A percentile compares a stretch with the other conserved stretches of the same genome.
These are phyloP conservation scores for Trichoderma koningiopsis DNA, from an alignment of 2,329 filamentous ascomycete genomes.

Conservation along the genomic window DNA sequence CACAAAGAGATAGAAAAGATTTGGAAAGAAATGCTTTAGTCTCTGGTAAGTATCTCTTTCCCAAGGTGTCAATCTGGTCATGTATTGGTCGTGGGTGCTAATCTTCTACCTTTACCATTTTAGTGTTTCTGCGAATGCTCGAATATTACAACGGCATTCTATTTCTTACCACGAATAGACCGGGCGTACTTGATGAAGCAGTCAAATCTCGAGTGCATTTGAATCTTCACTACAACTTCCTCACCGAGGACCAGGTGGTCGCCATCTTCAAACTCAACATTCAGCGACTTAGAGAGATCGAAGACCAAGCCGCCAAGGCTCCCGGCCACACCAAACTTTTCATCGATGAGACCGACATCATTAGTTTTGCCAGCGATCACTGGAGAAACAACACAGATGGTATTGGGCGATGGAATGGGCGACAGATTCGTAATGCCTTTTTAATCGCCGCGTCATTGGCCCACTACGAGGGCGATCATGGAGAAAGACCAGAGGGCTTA, in stretches of 20 bases:
- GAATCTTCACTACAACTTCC: not conserved
- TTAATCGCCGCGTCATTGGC: conserved; percentile 22
- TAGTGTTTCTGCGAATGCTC: conserved; percentile 32
- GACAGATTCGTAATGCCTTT: conserved; percentile 30
- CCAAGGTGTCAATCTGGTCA: too few relatives aligned
- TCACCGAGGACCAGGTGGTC: not conserved
- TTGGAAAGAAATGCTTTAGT: conserved; percentile 39
- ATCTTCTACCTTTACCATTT: too few relatives aligned
- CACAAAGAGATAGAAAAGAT: conserved; percentile 30
- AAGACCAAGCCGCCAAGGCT: conserved; percentile 22
- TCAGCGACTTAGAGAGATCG: conserved; percentile 29
- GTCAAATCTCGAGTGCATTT: not conserved
- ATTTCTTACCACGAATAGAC: not conserved
- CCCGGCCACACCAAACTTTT: conserved; percentile 8
- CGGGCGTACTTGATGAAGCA: not conserved
- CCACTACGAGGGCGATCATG: conserved; percentile 17
- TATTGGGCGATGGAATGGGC: conserved; percentile 27
- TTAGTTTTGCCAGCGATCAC: not conserved
- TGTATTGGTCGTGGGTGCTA: not conserved
- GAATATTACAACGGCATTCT: not conserved
- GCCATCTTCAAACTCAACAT: not conserved
- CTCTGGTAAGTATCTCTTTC: conserved; percentile 28
- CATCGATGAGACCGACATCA: not conserved
- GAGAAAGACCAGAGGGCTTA: not conserved
- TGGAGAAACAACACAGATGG: conserved; percentile 7